Evolutionary conservation across 345 rosid species (phyloP).

Genomic region (Eucalyptus marginata): DNA sequence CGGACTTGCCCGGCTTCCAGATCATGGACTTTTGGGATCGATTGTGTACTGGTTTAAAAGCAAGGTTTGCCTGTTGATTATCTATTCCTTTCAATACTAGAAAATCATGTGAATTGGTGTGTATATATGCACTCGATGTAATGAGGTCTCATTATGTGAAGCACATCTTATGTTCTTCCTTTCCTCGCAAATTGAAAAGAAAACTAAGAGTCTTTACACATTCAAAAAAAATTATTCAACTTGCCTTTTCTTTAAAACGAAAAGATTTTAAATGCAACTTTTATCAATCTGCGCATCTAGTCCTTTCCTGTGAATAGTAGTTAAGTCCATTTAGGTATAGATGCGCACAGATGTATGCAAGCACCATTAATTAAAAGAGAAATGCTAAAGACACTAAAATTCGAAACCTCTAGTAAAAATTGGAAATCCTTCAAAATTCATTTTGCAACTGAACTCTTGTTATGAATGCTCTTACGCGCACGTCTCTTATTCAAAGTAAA

Average conservation of each 20-base stretch:
- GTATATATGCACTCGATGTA: background rate
- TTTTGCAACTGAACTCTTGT: background rate
- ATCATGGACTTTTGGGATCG: conserved; percentile 93
- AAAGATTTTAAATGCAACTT: background rate
- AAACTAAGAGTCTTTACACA: background rate
- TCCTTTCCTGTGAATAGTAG: background rate
- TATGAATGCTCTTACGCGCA: background rate
- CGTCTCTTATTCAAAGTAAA: background rate
- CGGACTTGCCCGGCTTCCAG: conserved; percentile 23
- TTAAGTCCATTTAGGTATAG: background rate
- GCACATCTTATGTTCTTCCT: background rate
- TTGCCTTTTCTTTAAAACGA: background rate
- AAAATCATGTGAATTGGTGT: background rate
- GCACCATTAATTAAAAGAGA: background rate
- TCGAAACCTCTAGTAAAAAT: background rate
- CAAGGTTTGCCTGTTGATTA: conserved; percentile 35
- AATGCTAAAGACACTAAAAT: background rate
- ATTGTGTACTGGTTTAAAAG: conserved; percentile 59
- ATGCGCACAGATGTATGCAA: background rate
- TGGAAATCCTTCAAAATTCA: background rate
- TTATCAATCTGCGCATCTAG: background rate
- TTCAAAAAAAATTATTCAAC: background rate
- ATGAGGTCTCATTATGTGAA: background rate
- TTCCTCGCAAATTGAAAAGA: background rate
- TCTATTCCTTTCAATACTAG: background rate